phyloP scores from a whole-genome alignment of 225 moss, liverwort and hornwort genomes.

The Takakia lepidozioides region DNA sequence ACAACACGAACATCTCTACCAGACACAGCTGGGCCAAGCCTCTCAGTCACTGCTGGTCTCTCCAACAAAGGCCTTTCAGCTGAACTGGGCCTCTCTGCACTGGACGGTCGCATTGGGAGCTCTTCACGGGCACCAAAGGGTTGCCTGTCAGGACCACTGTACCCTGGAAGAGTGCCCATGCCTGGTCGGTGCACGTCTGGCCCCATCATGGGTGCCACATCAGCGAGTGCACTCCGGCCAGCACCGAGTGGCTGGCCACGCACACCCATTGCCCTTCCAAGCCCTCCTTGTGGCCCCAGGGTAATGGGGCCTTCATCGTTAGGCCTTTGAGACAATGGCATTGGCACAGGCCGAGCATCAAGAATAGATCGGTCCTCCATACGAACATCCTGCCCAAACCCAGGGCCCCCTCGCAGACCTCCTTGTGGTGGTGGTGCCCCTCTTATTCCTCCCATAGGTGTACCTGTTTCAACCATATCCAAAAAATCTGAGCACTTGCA shows the following conservation, averaged over 20 bases:
- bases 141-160: conserved; percentile 40
- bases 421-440: conserved; percentile 63
- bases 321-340: conserved; percentile 69
- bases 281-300: conserved; percentile 74
- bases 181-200: conserved; percentile 59
- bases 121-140: conserved; percentile 60
- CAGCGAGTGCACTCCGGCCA: conserved; percentile 69
- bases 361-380: conserved; percentile 70
- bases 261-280: conserved; percentile 58
- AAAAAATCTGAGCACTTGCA: too few relatives aligned
- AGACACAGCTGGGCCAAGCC: conserved; percentile 31
- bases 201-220: conserved; percentile 39
- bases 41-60: conserved; percentile 50
- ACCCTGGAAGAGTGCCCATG: conserved; percentile 41
- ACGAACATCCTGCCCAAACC: conserved; percentile 73
- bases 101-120: conserved; percentile 51
- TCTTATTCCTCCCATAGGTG: conserved; percentile 48
- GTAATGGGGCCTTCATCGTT: conserved; percentile 74
- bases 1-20: conserved; percentile 54
- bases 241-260: conserved; percentile 46
- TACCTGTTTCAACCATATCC: conserved; percentile 15
- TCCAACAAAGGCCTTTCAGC: conserved; percentile 76
- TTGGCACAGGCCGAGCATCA: conserved; percentile 62
- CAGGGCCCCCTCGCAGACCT: conserved; percentile 25
- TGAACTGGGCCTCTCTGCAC: conserved; percentile 58